Conservation (phyloP, 2,329 filamentous ascomycete genomes). For the Penicillium frequentans region DNA sequence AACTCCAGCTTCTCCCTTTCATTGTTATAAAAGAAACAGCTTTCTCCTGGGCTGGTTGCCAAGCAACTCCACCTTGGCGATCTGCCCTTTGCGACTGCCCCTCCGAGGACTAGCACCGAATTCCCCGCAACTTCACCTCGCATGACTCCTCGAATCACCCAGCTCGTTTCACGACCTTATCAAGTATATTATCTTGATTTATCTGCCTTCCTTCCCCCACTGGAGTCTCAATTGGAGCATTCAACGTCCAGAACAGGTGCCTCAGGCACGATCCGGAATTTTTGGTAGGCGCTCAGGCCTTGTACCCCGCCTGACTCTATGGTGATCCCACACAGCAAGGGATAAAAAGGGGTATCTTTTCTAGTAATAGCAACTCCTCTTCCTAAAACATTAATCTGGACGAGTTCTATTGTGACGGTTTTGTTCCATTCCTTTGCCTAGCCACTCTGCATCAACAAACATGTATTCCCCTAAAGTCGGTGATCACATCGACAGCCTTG, state of each 20-base stretch:
- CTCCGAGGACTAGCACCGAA: background rate
- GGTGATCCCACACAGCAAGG: background rate
- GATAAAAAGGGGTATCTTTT: background rate
- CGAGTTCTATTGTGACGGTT: background rate
- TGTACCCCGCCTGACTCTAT: background rate
- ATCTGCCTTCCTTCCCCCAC: background rate
- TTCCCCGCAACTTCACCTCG: background rate
- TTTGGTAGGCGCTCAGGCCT: background rate
- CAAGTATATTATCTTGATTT: background rate
- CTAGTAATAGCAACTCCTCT: background rate
- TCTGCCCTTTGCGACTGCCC: too few relatives aligned
- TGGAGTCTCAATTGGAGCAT: background rate
- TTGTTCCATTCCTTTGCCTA: background rate
- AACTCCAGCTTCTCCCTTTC: too few relatives aligned
- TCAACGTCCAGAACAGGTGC: background rate
- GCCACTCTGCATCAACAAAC: background rate
- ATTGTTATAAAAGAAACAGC: too few relatives aligned
- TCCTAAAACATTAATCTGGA: background rate
- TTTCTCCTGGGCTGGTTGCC: too few relatives aligned
- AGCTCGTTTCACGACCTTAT: background rate
- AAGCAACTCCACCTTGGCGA: too few relatives aligned
- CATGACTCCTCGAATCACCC: background rate
- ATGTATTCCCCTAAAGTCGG: slow-evolving; percentile 47
- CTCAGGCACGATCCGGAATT: background rate
- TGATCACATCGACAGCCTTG: slow-evolving; percentile 46